Base-by-base conservation (phyloP, 1,139 yeast species). In the Diutina catenulata region DNA sequence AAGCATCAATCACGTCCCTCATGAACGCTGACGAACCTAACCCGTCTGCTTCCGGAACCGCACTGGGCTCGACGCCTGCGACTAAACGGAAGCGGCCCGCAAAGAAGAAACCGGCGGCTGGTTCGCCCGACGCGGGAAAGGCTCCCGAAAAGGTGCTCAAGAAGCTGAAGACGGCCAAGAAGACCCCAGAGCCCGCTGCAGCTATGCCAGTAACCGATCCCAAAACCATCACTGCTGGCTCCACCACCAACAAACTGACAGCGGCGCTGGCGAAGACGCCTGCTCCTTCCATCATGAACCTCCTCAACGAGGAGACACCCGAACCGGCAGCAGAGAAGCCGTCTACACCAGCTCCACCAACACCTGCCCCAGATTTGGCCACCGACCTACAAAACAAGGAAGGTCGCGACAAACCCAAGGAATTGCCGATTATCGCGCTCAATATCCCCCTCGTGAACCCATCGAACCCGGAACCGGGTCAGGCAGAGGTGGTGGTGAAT, bases 401-500 rank as follows among this genome's bases (percentile, higher is more conserved):
- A 45, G 59, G 35, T 5, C 22, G 25, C 11, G 35, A 39, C 53
- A 62, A 15, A 52, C 53, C 25, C 41, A 45, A 8, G 51, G 24
- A 47, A 46, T 56, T 52, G 6, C 77, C 80, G 1, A 69, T 74
- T 18, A 68, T 76, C 14, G 75, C 77, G 4, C 51, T 79, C n/a
- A 70, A 76, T 43, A 68, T 78, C 5, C 86, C 84, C 0, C 52
- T 79, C 20, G 50, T 66, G 8, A 68, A 68, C 43, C 68, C 70
- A 9, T 53, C 60, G 21, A 59, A 68, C 26, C 77, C 76, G 26
- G 60, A 68, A 38, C 77, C 80, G 7, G 84, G 81, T 14, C 74
- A 75, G 43, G 71, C 82, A 1, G 83, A 78, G 50, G 86, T 82
- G 2, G 76, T 81, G 1, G 70, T 87, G 45, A 91, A 88, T 50